phyloP scores from a whole-genome alignment of 257 asterid genomes.

The Misopates orontium region DNA sequence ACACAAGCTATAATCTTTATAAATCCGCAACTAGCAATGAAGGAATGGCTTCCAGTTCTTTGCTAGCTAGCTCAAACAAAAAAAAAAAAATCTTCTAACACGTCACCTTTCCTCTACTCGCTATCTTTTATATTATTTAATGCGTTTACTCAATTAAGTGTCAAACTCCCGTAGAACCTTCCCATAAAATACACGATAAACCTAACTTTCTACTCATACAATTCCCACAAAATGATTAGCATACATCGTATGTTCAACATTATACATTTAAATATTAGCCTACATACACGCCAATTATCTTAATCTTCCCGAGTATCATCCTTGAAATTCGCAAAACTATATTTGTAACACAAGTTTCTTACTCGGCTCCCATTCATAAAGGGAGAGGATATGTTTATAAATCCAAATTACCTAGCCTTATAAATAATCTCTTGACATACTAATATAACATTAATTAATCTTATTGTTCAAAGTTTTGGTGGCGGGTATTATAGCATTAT shows the following conservation, averaged over 20 bases:
- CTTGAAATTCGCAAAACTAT: conserved; percentile 50
- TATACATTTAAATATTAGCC: conserved; percentile 19
- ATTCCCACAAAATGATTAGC: conserved; percentile 28
- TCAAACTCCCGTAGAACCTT: conserved; percentile 1
- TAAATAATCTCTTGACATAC: conserved; percentile 17
- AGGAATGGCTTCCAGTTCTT: conserved; percentile 27
- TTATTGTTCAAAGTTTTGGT: no score
- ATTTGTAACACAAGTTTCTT: conserved; percentile 46
- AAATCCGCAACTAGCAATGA: conserved; percentile 22
- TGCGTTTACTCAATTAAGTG: conserved; percentile 19
- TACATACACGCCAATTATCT: conserved; percentile 20
- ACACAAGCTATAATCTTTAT: conserved; percentile 35
- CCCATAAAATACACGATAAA: conserved; percentile 10
- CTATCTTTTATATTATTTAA: conserved; percentile 17
- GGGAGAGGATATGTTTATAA: no score
- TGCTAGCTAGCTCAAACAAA: conserved; percentile 22
- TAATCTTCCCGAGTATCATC: conserved; percentile 44
- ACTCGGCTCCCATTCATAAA: conserved; percentile 32
- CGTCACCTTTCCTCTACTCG: conserved; percentile 20
- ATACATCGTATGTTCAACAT: conserved; percentile 41
- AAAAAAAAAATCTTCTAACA: conserved; percentile 16
- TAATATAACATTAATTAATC: no score
- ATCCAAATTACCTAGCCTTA: not conserved
- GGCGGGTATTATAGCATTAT: no score
- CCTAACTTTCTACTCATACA: conserved; percentile 22